A percentile compares a stretch with the other conserved stretches of the same genome.
These are phyloP conservation scores for Lithohypha guttulata DNA, from an alignment of 2,329 filamentous ascomycete species.

Conservation along the genomic window DNA sequence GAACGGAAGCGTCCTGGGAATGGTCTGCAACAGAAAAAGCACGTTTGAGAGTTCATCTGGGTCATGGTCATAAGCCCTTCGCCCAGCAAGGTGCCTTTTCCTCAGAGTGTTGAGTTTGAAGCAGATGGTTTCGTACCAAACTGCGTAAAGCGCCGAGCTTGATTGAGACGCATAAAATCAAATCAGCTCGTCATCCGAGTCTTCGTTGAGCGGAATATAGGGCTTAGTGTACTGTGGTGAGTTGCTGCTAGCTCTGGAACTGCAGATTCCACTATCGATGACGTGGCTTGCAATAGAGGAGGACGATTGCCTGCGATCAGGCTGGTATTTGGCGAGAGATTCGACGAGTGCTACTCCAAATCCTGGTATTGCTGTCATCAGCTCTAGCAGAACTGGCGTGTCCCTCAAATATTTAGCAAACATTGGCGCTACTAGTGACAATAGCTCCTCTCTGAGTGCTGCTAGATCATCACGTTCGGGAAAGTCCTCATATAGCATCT, in stretches of 20 bases:
- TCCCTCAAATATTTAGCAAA: constrained; percentile 6
- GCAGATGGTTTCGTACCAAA: no score
- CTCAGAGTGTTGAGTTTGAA: no score
- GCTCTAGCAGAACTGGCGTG: neutral
- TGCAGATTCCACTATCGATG: neutral
- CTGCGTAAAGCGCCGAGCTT: no score
- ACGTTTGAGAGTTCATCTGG: no score
- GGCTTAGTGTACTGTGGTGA: constrained; percentile 3
- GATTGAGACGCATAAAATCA: constrained; percentile 5
- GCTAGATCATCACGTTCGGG: neutral
- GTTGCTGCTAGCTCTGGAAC: neutral
- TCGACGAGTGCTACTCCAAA: constrained; percentile 4
- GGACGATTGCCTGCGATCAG: neutral
- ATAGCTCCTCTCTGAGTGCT: neutral
- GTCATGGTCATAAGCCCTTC: no score
- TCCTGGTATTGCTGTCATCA: constrained; percentile 3
- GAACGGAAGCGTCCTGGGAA: no score
- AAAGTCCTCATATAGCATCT: constrained; percentile 5
- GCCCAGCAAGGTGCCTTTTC: no score
- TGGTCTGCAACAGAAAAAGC: no score
- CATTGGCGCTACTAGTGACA: neutral
- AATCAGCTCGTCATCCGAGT: constrained; percentile 7
- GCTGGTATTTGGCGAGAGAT: neutral
- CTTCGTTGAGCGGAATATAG: constrained; percentile 9
- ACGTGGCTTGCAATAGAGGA: constrained; percentile 1